phyloP scores from a whole-genome alignment of 306 rosid genomes.

The Mimosa bimucronata region DNA sequence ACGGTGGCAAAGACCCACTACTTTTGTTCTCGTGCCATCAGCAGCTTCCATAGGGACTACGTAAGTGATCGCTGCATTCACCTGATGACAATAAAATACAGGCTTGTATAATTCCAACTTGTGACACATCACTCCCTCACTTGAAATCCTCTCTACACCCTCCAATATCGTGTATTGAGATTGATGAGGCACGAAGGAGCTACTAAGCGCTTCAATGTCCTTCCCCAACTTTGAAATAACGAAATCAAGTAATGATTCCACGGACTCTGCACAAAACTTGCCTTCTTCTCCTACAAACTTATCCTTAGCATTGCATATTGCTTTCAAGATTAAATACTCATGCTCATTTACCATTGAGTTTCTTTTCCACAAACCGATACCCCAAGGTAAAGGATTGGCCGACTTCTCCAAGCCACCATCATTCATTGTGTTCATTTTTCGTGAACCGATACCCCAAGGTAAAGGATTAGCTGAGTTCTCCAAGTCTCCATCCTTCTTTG shows the following conservation, averaged over 20 bases:
- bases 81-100: neutral
- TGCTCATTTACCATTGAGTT: neutral
- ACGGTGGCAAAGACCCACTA: neutral
- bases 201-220: neutral
- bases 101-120: neutral
- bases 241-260: neutral
- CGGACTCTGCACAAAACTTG: neutral
- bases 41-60: neutral
- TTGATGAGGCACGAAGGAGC: neutral
- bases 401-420: neutral
- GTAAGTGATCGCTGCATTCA: neutral
- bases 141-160: constrained; percentile 31
- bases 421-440: too few relatives aligned
- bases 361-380: neutral
- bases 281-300: neutral
- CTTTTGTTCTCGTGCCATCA: neutral
- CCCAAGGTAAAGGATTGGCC: neutral
- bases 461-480: too few relatives aligned
- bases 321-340: neutral
- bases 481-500: too few relatives aligned
- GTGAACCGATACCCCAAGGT: too few relatives aligned
- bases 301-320: neutral
- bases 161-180: neutral
- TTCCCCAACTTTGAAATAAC: neutral
- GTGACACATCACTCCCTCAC: neutral